Conservation (phyloP, 2,329 filamentous ascomycete species). For the Penicillium oxalicum region DNA sequence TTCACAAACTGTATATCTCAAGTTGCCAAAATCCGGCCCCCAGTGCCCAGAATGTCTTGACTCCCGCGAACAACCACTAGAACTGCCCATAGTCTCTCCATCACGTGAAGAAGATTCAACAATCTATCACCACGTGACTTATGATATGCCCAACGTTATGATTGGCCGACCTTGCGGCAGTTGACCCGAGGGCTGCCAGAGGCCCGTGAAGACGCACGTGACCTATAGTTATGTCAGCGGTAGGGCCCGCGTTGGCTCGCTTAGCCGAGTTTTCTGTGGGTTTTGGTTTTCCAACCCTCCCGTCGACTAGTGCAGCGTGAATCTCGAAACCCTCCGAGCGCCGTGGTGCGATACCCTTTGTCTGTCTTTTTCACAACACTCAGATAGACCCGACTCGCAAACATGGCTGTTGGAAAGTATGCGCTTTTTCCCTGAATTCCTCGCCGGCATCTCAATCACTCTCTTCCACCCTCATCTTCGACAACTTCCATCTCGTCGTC, state of each 20-base stretch:
- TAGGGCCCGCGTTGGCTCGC: slow-evolving; percentile 37
- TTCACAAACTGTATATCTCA: no score
- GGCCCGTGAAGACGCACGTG: slow-evolving; percentile 17
- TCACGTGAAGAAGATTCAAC: no score
- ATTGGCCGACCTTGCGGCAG: neutral
- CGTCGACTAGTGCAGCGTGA: slow-evolving; percentile 30
- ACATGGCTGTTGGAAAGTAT: slow-evolving; percentile 78
- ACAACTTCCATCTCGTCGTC: slow-evolving; percentile 2
- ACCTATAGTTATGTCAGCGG: slow-evolving; percentile 25
- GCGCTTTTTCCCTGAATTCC: slow-evolving; percentile 25
- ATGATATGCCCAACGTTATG: no score
- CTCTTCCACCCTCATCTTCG: slow-evolving; percentile 2
- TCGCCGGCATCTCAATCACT: slow-evolving; percentile 4
- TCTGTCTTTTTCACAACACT: slow-evolving; percentile 38
- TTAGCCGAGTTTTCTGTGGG: slow-evolving; percentile 44
- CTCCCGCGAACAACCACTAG: no score
- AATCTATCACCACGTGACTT: no score
- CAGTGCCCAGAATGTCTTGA: no score
- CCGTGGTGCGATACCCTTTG: slow-evolving; percentile 36
- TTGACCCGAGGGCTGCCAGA: neutral
- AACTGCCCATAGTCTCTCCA: no score
- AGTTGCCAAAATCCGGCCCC: no score
- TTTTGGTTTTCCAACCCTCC: slow-evolving; percentile 36
- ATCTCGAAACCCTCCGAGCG: slow-evolving; percentile 35
- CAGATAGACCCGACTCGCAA: slow-evolving; percentile 53